Evolutionary conservation across 352 stramenopile genomes (phyloP), one percentile per base, ranked within the genome.

Genomic region (Phytophthora agathidicida): DNA sequence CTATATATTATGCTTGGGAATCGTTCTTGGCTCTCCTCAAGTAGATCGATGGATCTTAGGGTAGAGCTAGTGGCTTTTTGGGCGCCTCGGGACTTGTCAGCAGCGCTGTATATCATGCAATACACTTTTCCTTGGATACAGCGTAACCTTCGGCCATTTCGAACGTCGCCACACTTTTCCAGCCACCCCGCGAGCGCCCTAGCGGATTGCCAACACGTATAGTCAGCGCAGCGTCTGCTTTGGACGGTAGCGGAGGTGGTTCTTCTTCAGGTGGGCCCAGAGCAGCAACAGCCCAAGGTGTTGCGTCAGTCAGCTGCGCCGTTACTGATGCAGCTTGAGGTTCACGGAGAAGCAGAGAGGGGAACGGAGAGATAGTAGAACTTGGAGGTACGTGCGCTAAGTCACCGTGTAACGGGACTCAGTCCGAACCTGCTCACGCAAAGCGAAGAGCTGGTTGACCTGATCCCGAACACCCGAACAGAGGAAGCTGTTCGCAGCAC

Each of bases 11-110:
- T 5, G 20, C 37, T 7, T 58, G 27, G 14, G 2, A 16, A 9
- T 58, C 37, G 22, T 36, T 49, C 36, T 56, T 56, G n/a, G 35
- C 10, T 30, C 27, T 13, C 33, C 19, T 26, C 3, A 22, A 20
- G 19, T 56, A 56, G 9, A 56, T 46, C 14, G 10, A 13, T 3
- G n/a, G 4, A 17, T 33, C 19, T 3, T 42, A 20, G 16, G 11
- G 45, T 0, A 36, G 32, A 13, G n/a, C 30, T 35, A 14, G 19
- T 22, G n/a, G 26, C n/a, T 43, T 54, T 23, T 43, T 26, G 17
- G 31, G 31, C n/a, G 23, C 19, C 3, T 54, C 32, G 3, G 17
- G 5, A 24, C 32, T 35, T 33, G 4, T 11, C n/a, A n/a, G n/a
- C n/a, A n/a, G n/a, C n/a, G n/a, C n/a, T n/a, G n/a, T n/a, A n/a